Conservation (phyloP, 2,329 filamentous ascomycete species). For the Penicillium griseofulvum region DNA sequence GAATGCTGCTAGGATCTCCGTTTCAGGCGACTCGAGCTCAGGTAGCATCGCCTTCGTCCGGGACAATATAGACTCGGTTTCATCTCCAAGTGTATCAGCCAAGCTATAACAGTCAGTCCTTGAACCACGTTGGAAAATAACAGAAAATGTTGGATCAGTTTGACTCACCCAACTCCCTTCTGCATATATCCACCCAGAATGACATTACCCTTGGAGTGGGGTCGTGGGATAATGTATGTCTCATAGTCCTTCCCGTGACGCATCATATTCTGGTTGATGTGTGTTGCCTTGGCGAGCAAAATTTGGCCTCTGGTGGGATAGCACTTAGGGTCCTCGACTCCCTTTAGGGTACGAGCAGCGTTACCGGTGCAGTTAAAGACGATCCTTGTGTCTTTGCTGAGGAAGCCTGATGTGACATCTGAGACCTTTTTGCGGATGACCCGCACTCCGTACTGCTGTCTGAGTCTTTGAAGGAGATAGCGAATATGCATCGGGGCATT, state of each 20-base stretch:
- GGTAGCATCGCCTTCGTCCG: not conserved
- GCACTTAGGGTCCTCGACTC: not conserved
- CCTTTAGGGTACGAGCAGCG: not conserved
- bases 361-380: not conserved
- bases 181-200: conserved; percentile 40
- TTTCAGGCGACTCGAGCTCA: not conserved
- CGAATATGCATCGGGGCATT: conserved; percentile 38
- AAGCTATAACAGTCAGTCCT: not conserved
- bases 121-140: not conserved
- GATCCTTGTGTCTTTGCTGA: not conserved
- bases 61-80: not conserved
- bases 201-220: conserved; percentile 36
- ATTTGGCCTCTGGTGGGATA: not conserved
- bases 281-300: not conserved
- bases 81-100: not conserved
- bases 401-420: not conserved
- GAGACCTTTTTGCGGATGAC: not conserved
- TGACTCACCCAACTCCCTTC: not conserved
- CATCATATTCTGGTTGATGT: conserved; percentile 36
- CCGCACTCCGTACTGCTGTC: not conserved
- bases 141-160: not conserved
- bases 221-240: conserved; percentile 43
- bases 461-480: conserved; percentile 29
- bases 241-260: conserved; percentile 41
- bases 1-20: not conserved